Base-by-base conservation (phyloP, 805 yeast genomes). In the Candida morakotiae region DNA sequence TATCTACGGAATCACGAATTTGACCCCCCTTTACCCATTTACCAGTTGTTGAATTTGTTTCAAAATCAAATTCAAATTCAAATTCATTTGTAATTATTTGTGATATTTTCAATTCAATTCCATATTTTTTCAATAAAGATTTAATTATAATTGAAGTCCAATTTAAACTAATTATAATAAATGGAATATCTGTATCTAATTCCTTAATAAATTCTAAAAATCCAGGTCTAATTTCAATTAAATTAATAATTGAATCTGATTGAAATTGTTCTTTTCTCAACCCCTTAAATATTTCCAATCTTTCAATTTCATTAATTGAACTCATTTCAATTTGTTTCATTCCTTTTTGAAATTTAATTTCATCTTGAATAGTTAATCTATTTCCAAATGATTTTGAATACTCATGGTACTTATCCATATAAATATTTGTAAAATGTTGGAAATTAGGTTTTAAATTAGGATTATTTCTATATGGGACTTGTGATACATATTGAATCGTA, bases 1-100 rank as follows among this genome's bases (percentile, higher is more conserved):
- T 81, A 51, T 80, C 85, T 5, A 52, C 48, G 0, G 81, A 83
- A 0, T 83, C 79, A 14, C 83, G 56, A 4, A 79, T 44, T 6
- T 41, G 38, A n/a, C n/a, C n/a, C 1, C 32, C 22, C 0, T 25
- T 9, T 1, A 27, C 27, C 49, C 66, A 64, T 1, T 29, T 23
- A 4, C 73, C 73, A 1, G 68, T 61, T 14, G 60, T 46, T 4
- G 42, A 14, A 11, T 22, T 28, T 22, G 55, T 62, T 22, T 18
- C 11, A 37, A 64, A 59, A 37, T 63, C 70, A 16, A 81, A 58
- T 22, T 18, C 11, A 37, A 64, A 59, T 38, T 63, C 70, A 16
- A 81, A 58, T 35, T 80, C 84, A 50, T 81, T 80, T 8, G 75
- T 69, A 5, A 69, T 39, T 2, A 78, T 62, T 6, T 44, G 40